phyloP scores from a whole-genome alignment of 495 filamentous ascomycete species.

The Lentithecium fluviatile region DNA sequence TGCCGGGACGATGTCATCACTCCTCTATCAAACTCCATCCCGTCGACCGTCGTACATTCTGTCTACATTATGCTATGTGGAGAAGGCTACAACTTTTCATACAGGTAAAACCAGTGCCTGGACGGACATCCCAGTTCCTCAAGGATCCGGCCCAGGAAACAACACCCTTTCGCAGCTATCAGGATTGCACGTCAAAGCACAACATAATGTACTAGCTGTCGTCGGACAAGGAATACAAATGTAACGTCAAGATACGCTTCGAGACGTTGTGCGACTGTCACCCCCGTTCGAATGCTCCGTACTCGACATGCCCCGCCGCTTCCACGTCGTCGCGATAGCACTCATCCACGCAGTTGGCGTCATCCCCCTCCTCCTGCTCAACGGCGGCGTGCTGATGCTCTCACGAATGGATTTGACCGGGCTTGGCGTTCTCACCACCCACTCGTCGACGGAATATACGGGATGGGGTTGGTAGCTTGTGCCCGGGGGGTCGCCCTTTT shows the following conservation, averaged over 20 bases:
- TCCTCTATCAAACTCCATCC: neutral
- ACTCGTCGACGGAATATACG: conserved; percentile 18
- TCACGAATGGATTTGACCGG: conserved; percentile 30
- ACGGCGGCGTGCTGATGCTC: conserved; percentile 21
- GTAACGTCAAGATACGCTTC: conserved; percentile 7
- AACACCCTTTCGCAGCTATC: too few species aligned
- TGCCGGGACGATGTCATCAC: neutral
- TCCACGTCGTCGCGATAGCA: conserved; percentile 18
- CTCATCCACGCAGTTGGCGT: conserved; percentile 9
- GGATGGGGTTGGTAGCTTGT: conserved; percentile 15
- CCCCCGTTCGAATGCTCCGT: neutral
- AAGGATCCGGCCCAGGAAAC: too few species aligned
- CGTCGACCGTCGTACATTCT: neutral
- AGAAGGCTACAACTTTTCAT: too few species aligned
- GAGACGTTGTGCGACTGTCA: neutral
- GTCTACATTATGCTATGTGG: too few species aligned
- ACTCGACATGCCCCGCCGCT: conserved; percentile 10
- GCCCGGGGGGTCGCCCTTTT: conserved; percentile 11
- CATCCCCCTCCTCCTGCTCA: conserved; percentile 10
- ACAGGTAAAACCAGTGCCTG: too few species aligned
- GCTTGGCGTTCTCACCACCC: conserved; percentile 30
- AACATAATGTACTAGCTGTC: too few species aligned
- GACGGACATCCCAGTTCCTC: too few species aligned
- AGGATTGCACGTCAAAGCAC: too few species aligned
- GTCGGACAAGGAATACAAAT: too few species aligned